Base-by-base conservation (phyloP, 805 yeast genomes). In the Candida parachauliodes region DNA sequence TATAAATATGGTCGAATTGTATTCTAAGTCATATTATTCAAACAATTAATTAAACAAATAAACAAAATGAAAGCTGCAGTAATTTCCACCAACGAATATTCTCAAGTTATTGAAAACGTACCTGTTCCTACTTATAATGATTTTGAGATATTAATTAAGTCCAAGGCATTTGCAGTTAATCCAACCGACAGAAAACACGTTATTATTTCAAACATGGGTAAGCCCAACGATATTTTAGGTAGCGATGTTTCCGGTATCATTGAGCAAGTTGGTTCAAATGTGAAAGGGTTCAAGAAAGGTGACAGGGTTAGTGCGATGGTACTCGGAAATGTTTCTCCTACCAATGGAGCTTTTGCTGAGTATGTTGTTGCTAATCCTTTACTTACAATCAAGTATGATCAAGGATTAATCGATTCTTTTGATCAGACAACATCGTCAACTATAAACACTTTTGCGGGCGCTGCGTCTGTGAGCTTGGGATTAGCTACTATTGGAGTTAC, bases 151-250 rank as follows among this genome's bases (percentile, higher is more conserved):
- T 19, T 24, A 16, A 24, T 83, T 36, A 70, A 75, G 52, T 65
- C 76, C 4, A 55, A 57, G 19, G 78, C 84, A 8, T 72, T 58
- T 36, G 86, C 83, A 1, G 66, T 71, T 28, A 83, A 83, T 50
- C 88, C 88, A 28, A 76, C 83, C 6, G 89, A 83, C 51, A 79
- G 83, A 81, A 80, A 80, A 50, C 84, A 80, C 48, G 52, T 71
- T 31, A 65, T 52, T 3, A 5, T 27, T 4, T 55, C 39, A 36
- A 50, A 62, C 6, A 46, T 60, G 40, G 76, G 78, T 12, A 57
- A 47, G 1, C 27, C 29, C 25, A 83, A 81, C 17, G 52, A 65
- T 18, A 64, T 79, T 34, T 53, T 68, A 11, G 91, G 89, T 14
- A 61, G 77, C 39, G 88, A 83, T 51, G 74, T 68, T 23, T 57